phyloP scores from a whole-genome alignment of 768 basidiomycete species.

The Lactarius quietus region DNA sequence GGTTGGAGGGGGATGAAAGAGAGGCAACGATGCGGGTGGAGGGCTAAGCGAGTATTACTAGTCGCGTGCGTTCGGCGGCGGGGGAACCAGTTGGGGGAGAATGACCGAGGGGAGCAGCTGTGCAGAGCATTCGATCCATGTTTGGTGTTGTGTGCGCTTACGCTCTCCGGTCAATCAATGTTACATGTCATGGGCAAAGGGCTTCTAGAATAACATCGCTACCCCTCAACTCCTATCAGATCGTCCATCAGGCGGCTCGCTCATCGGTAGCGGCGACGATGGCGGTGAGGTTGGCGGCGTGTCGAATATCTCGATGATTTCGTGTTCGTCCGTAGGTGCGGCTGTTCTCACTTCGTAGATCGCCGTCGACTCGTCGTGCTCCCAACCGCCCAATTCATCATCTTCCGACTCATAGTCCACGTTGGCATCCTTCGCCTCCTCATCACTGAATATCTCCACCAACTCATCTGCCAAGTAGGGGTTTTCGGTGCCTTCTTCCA shows the following conservation, averaged over 20 bases:
- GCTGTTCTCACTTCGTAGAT: slow-evolving; percentile 33
- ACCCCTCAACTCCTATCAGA: background rate
- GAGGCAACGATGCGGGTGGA: slow-evolving; percentile 13
- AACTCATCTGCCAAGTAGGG: slow-evolving; percentile 24
- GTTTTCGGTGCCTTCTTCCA: slow-evolving; percentile 31
- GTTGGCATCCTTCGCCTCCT: slow-evolving; percentile 9
- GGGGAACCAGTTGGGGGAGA: slow-evolving; percentile 1
- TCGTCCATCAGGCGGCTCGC: background rate
- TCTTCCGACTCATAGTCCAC: slow-evolving; percentile 31
- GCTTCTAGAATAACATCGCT: background rate
- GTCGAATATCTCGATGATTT: slow-evolving; percentile 36
- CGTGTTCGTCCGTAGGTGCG: slow-evolving; percentile 6
- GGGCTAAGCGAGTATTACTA: slow-evolving; percentile 10
- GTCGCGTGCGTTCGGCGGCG: slow-evolving; percentile 21
- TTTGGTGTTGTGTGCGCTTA: slow-evolving; percentile 19
- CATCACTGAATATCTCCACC: slow-evolving; percentile 26
- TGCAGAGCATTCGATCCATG: background rate
- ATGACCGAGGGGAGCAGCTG: background rate
- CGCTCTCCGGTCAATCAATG: background rate
- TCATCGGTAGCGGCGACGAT: slow-evolving; percentile 13
- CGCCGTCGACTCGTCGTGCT: slow-evolving; percentile 41
- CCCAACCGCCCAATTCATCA: slow-evolving; percentile 46
- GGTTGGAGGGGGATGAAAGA: background rate
- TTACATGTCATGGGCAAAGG: slow-evolving; percentile 8
- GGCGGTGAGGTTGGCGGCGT: slow-evolving; percentile 26